phyloP scores from a whole-genome alignment of 352 stramenopile genomes.

The Phytophthora pluvialis region DNA sequence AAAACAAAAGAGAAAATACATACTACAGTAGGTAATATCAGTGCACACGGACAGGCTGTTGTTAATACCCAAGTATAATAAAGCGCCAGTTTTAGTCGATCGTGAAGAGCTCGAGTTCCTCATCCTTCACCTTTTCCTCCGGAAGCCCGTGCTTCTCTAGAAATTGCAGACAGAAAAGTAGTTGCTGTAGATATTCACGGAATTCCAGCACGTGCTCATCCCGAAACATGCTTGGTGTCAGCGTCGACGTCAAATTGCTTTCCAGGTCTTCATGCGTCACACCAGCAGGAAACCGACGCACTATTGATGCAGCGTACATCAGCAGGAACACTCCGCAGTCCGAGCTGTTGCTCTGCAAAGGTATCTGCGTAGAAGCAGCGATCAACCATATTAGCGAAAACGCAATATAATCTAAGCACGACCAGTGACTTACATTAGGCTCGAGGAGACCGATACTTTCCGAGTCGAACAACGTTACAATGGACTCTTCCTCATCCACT shows the following conservation, averaged over 20 bases:
- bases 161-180: conserved; percentile 73
- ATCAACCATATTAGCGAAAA: not conserved
- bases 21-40: conserved; percentile 22
- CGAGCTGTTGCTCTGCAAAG: conserved; percentile 93
- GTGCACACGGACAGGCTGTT: conserved; percentile 9
- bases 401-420: not conserved
- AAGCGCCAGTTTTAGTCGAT: conserved; percentile 45
- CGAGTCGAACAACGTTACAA: conserved; percentile 53
- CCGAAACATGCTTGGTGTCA: conserved; percentile 71
- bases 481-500: conserved; percentile 23
- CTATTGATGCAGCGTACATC: conserved; percentile 78
- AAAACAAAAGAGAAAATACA: not conserved
- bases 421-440: conserved; percentile 71
- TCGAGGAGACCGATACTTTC: conserved; percentile 67
- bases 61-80: conserved; percentile 12
- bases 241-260: conserved; percentile 45
- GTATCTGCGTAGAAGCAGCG: conserved; percentile 66
- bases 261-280: conserved; percentile 62
- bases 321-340: conserved; percentile 92
- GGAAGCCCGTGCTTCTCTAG: conserved; percentile 55
- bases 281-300: conserved; percentile 61
- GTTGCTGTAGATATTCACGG: conserved; percentile 79
- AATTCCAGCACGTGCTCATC: conserved; percentile 76
- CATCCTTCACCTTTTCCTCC: conserved; percentile 56
- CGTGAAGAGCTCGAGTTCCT: conserved; percentile 64